phyloP scores from a whole-genome alignment of 257 asterid species.

The Solanum raphanifolium region DNA sequence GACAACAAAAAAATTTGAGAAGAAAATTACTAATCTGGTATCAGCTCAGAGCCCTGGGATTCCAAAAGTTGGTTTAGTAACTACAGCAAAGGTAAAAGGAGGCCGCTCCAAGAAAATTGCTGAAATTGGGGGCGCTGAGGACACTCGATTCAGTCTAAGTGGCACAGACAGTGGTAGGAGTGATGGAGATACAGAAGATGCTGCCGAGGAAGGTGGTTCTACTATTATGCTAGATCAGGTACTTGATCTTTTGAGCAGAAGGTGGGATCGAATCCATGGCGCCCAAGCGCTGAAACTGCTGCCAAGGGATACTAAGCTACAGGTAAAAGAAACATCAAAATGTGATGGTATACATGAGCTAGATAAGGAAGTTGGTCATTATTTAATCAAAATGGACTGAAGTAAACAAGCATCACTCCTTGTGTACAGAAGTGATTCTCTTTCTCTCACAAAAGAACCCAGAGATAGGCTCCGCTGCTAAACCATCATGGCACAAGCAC shows the following conservation, averaged over 20 bases:
- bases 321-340: constrained; percentile 28
- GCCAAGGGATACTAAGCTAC: constrained; percentile 83
- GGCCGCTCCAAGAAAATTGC: constrained; percentile 66
- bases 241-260: constrained; percentile 74
- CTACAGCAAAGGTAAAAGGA: constrained; percentile 32
- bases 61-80: constrained; percentile 38
- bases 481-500: not conserved
- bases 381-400: not conserved
- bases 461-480: not conserved
- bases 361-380: not conserved
- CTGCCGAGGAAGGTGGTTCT: constrained; percentile 53
- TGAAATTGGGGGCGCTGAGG: constrained; percentile 78
- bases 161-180: constrained; percentile 93
- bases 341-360: not conserved
- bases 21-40: constrained; percentile 49
- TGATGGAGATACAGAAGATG: constrained; percentile 76
- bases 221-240: constrained; percentile 84
- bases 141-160: constrained; percentile 60
- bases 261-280: constrained; percentile 97
- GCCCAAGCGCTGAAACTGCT: constrained; percentile 89
- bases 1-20: constrained; percentile 70
- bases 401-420: not conserved
- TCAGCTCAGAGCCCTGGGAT: constrained; percentile 43
- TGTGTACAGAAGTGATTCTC: not conserved
- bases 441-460: not conserved